Conservation (phyloP, 83 land plant species). For the Thuja plicata region DNA sequence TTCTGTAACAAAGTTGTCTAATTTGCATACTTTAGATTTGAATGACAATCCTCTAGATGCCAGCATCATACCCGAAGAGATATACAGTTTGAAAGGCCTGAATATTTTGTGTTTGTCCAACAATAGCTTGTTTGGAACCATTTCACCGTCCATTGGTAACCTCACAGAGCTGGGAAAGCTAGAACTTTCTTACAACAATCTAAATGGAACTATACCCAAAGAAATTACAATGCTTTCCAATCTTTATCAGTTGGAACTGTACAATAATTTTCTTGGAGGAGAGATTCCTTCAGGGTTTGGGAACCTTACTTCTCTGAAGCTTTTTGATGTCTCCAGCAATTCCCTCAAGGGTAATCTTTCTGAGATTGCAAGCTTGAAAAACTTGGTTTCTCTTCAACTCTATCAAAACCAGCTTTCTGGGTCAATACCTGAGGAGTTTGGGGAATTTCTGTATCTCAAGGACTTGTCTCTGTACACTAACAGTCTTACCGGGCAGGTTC, state of each 20-base stretch:
- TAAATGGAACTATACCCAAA: constrained; percentile 19
- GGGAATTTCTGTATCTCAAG: constrained; percentile 44
- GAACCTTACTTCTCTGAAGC: constrained; percentile 18
- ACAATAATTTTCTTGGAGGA: constrained; percentile 20
- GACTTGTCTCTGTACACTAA: constrained; percentile 51
- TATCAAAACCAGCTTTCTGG: constrained; percentile 55
- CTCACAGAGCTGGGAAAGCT: constrained; percentile 15
- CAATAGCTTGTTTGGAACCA: constrained; percentile 39
- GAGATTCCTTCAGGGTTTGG: constrained; percentile 21
- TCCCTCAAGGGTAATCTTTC: constrained; percentile 36
- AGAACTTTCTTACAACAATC: constrained; percentile 17
- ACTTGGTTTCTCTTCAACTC: constrained; percentile 47
- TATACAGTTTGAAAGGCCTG: constrained; percentile 34
- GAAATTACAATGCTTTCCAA: constrained; percentile 10
- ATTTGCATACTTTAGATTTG: constrained; percentile 46
- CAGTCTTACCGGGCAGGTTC: constrained; percentile 48
- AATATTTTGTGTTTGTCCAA: constrained; percentile 35
- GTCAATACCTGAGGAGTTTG: constrained; percentile 51
- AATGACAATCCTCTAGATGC: constrained; percentile 42
- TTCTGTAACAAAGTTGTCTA: constrained; percentile 40
- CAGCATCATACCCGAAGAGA: constrained; percentile 46
- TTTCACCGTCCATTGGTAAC: constrained; percentile 39
- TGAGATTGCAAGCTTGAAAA: constrained; percentile 31
- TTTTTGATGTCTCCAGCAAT: constrained; percentile 55
- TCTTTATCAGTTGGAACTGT: constrained; percentile 21